Conservation (phyloP, 2,329 filamentous ascomycete species). For the Xylaria sp. region DNA sequence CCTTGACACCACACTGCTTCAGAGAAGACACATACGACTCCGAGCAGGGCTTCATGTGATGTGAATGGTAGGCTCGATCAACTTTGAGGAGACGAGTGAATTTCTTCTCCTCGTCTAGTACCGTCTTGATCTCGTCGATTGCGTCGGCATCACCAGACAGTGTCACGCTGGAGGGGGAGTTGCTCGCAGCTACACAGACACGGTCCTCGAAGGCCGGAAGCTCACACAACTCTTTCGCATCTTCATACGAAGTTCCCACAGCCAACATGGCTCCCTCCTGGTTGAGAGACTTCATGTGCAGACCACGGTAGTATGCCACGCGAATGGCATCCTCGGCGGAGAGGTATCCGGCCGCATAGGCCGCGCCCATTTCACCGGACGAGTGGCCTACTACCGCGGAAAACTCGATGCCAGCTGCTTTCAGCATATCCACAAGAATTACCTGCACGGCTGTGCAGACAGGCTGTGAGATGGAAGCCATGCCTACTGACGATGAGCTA, state of each 20-base stretch:
- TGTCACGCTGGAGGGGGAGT: conserved; percentile 37
- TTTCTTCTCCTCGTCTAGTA: conserved; percentile 38
- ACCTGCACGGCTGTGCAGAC: conserved; percentile 56
- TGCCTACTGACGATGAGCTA: conserved; percentile 15
- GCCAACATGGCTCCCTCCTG: conserved; percentile 56
- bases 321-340: conserved; percentile 45
- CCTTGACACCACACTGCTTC: background rate
- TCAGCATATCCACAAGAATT: conserved; percentile 51
- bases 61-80: conserved; percentile 40
- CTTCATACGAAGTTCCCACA: conserved; percentile 49
- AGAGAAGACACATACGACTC: conserved; percentile 29
- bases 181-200: conserved; percentile 38
- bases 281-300: conserved; percentile 29
- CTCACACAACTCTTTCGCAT: conserved; percentile 34
- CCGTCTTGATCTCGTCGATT: conserved; percentile 25
- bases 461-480: conserved; percentile 41
- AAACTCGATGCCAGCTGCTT: conserved; percentile 39
- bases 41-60: conserved; percentile 36
- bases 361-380: conserved; percentile 45
- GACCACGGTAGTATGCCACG: conserved; percentile 50
- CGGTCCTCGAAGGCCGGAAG: conserved; percentile 26
- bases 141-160: conserved; percentile 40
- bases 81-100: conserved; percentile 35
- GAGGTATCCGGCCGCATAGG: conserved; percentile 41
- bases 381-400: conserved; percentile 47